Conservation (phyloP, 768 basidiomycete genomes). For the Gyrodon lividus region DNA sequence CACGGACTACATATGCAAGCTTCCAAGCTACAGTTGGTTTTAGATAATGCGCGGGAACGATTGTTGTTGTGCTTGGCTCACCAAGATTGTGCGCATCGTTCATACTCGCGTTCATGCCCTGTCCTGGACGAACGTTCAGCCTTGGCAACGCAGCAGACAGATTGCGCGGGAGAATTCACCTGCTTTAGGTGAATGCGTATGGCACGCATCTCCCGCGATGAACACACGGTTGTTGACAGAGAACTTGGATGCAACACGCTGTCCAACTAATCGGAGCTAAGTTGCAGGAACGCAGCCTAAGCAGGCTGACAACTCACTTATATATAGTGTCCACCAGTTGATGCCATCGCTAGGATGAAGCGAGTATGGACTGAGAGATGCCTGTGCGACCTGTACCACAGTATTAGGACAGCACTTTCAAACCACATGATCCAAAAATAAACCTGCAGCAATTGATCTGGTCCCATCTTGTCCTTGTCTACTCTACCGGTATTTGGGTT, state of each 20-base stretch:
- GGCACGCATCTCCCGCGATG: constrained; percentile 57
- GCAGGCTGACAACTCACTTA: constrained; percentile 32
- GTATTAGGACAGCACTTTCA: background rate
- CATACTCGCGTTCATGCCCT: constrained; percentile 56
- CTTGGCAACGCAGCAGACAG: background rate
- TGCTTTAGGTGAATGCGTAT: constrained; percentile 45
- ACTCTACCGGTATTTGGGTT: constrained; percentile 40
- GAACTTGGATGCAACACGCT: constrained; percentile 54
- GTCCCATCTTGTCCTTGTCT: constrained; percentile 38
- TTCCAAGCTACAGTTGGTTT: constrained; percentile 44
- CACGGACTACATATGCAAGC: constrained; percentile 46
- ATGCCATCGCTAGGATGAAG: constrained; percentile 33
- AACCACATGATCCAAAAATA: background rate
- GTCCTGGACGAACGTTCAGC: constrained; percentile 36
- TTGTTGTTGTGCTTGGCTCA: constrained; percentile 13
- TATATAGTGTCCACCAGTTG: constrained; percentile 52
- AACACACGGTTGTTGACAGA: constrained; percentile 48
- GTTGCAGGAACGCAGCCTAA: background rate
- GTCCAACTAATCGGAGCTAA: constrained; percentile 40
- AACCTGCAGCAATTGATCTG: constrained; percentile 42
- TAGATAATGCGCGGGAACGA: background rate
- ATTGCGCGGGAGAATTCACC: constrained; percentile 22
- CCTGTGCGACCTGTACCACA: constrained; percentile 36
- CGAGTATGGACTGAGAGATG: constrained; percentile 41
- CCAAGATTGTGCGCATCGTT: constrained; percentile 54